phyloP scores from a whole-genome alignment of 495 filamentous ascomycete genomes.

The Penicillium manginii region DNA sequence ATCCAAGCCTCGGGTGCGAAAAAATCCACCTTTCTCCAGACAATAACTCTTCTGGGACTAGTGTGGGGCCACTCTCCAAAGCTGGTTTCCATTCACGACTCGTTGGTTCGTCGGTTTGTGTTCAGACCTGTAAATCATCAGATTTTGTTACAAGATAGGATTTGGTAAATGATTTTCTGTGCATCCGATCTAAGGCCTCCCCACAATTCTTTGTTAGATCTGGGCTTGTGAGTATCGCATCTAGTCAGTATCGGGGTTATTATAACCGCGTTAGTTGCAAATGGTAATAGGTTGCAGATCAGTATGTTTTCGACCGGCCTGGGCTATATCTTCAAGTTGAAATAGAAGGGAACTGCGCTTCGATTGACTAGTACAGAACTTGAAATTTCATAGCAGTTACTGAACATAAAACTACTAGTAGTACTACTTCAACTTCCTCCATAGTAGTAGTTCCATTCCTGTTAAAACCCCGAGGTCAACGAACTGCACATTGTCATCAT shows the following conservation, averaged over 20 bases:
- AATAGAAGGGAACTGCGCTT: too few species aligned
- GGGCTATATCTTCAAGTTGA: too few species aligned
- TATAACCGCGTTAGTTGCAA: not conserved
- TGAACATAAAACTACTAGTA: not conserved
- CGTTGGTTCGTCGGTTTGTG: constrained; percentile 12
- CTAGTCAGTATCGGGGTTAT: not conserved
- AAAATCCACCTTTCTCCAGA: constrained; percentile 24
- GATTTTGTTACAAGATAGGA: constrained; percentile 21
- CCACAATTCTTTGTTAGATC: constrained; percentile 1
- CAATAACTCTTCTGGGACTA: constrained; percentile 32
- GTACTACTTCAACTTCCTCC: too few species aligned
- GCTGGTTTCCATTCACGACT: not conserved
- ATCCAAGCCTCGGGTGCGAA: not conserved
- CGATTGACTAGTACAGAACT: too few species aligned
- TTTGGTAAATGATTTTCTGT: constrained; percentile 23
- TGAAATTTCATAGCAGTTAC: too few species aligned
- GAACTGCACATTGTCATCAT: too few species aligned
- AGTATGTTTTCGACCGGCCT: not conserved
- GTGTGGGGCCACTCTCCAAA: constrained; percentile 8
- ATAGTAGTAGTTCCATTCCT: too few species aligned
- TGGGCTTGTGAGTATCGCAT: not conserved
- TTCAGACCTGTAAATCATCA: constrained; percentile 8
- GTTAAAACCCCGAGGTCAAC: too few species aligned
- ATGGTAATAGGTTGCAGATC: not conserved
- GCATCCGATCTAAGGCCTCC: constrained; percentile 10